Conservation (phyloP, 805 yeast genomes). For the Brettanomyces sp. region DNA sequence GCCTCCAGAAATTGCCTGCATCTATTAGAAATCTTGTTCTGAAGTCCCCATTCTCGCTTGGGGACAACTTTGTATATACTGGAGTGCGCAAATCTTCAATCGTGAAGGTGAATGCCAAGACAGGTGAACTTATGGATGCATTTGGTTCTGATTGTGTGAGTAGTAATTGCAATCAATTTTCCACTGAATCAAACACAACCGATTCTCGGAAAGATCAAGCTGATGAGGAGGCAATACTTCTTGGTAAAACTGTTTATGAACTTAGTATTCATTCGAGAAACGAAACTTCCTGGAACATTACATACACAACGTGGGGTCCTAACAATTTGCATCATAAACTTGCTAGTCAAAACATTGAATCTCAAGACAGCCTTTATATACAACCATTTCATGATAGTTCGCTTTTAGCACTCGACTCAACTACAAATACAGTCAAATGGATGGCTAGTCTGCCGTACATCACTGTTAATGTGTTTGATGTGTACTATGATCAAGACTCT, state of each 20-base stretch:
- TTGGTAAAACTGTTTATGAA: conserved; percentile 69
- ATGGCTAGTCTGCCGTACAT: conserved; percentile 61
- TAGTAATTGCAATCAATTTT: conserved; percentile 5
- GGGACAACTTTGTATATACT: conserved; percentile 78
- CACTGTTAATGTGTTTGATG: conserved; percentile 73
- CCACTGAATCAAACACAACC: conserved; percentile 2
- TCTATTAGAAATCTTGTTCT: conserved; percentile 67
- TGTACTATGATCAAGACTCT: conserved; percentile 29
- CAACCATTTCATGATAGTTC: conserved; percentile 81
- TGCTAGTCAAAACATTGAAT: conserved; percentile 38
- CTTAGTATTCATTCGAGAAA: conserved; percentile 67
- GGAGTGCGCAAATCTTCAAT: conserved; percentile 74
- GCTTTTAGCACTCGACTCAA: conserved; percentile 62
- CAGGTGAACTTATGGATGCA: conserved; percentile 64
- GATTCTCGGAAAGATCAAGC: conserved; percentile 11
- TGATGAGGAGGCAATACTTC: conserved; percentile 7
- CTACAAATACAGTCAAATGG: conserved; percentile 73
- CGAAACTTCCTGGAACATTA: conserved; percentile 72
- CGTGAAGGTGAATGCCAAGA: conserved; percentile 59
- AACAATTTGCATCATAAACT: conserved; percentile 63
- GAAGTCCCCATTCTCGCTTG: conserved; percentile 79
- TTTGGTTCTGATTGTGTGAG: conserved; percentile 33
- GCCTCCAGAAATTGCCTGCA: conserved; percentile 75
- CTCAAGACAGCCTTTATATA: conserved; percentile 67
- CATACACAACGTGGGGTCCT: conserved; percentile 87